phyloP scores from a whole-genome alignment of 495 filamentous ascomycete species.

The Penicillium arizonense region DNA sequence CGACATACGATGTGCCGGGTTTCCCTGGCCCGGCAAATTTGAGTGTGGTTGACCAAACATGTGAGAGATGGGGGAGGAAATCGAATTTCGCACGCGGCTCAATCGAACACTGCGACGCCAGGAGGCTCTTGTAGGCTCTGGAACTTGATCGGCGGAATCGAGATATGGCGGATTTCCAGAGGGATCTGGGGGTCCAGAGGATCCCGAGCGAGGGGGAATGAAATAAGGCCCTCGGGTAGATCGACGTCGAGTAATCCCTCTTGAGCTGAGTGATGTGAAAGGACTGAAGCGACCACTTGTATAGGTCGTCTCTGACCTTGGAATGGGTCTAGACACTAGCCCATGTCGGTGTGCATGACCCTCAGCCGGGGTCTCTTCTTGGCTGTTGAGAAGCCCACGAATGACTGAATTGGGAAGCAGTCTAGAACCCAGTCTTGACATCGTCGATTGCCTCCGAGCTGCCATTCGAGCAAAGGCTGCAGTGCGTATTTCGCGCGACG shows the following conservation, averaged over 20 bases:
- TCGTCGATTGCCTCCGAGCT: conserved; percentile 49
- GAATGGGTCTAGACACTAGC: conserved; percentile 36
- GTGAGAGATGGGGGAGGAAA: conserved; percentile 44
- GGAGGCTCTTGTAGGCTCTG: conserved; percentile 35
- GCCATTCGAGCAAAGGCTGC: conserved; percentile 41
- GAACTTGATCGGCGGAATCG: conserved; percentile 21
- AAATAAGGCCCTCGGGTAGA: conserved; percentile 37
- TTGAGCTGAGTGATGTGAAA: conserved; percentile 38
- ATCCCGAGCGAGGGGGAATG: conserved; percentile 35
- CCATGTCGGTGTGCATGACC: conserved; percentile 51
- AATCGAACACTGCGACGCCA: conserved; percentile 46
- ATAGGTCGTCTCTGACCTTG: conserved; percentile 37
- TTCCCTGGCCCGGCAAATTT: conserved; percentile 14
- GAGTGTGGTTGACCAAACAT: conserved; percentile 43
- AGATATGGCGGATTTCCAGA: conserved; percentile 19
- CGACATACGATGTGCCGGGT: neutral
- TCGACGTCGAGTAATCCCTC: conserved; percentile 40
- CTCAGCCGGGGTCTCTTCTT: conserved; percentile 49
- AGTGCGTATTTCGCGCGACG: conserved; percentile 31
- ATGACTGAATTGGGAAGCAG: conserved; percentile 51
- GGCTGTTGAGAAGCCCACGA: conserved; percentile 41
- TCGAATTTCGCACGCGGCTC: conserved; percentile 42
- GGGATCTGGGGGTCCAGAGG: conserved; percentile 26
- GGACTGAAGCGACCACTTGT: conserved; percentile 43
- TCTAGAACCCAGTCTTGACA: conserved; percentile 51